Conservation (phyloP, 257 asterid species). For the Jacaranda mimosifolia region DNA sequence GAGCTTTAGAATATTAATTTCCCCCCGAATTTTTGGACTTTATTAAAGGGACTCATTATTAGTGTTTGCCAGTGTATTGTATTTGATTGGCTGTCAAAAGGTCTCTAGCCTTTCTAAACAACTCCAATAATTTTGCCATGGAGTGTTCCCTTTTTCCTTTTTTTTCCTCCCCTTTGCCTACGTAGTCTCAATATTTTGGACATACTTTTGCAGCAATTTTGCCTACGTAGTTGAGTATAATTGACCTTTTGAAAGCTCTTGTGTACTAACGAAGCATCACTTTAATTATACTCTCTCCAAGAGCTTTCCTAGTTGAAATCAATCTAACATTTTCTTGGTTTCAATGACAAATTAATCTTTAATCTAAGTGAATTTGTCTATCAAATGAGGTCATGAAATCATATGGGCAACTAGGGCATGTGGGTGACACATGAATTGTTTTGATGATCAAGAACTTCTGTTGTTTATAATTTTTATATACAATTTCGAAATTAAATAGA, state of each 20-base stretch:
- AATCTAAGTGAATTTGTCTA: neutral
- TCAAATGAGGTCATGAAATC: neutral
- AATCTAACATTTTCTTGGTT: constrained; percentile 19
- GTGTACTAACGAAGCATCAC: no score
- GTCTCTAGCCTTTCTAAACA: constrained; percentile 24
- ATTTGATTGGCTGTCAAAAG: constrained; percentile 33
- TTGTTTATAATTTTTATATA: no score
- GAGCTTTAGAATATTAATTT: neutral
- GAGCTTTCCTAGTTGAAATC: no score
- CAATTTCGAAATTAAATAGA: no score
- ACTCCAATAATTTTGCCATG: constrained; percentile 39
- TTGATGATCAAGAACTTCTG: no score
- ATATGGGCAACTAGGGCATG: no score
- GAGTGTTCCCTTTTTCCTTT: constrained; percentile 11
- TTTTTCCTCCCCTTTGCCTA: neutral
- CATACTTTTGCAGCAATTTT: no score
- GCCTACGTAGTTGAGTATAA: no score
- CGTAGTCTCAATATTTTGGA: neutral
- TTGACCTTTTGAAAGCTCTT: no score
- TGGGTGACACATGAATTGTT: no score
- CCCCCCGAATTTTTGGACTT: constrained; percentile 25
- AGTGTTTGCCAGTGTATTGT: neutral
- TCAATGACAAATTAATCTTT: neutral
- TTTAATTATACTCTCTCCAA: no score
- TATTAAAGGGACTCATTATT: constrained; percentile 21